These are phyloP conservation scores for Chalciporus sp. DNA, from an alignment of 1,284 basidiomycete species.

Conservation along the genomic window DNA sequence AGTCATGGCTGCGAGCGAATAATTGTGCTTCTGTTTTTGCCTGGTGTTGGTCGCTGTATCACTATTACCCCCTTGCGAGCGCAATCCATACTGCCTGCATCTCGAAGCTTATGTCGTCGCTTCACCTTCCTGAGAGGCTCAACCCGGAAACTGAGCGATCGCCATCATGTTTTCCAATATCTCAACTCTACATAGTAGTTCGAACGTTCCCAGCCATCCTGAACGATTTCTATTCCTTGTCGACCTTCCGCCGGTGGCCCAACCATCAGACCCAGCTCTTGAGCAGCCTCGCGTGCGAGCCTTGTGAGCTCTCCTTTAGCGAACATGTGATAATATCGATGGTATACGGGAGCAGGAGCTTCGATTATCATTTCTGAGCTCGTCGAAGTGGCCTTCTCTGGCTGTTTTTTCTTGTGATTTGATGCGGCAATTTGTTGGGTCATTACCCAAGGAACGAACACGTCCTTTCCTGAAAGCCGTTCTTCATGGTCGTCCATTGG, in stretches of 20 bases:
- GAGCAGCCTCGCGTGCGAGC: constrained; percentile 66
- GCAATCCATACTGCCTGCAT: constrained; percentile 26
- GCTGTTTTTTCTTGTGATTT: constrained; percentile 18
- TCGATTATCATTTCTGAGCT: constrained; percentile 1
- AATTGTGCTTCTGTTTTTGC: constrained; percentile 16
- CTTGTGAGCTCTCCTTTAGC: constrained; percentile 71
- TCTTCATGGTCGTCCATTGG: constrained; percentile 33
- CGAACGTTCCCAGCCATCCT: constrained; percentile 85
- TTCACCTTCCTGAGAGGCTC: background rate
- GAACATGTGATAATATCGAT: constrained; percentile 96
- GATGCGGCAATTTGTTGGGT: constrained; percentile 28
- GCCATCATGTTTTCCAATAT: constrained; percentile 51
- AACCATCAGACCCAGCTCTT: constrained; percentile 56
- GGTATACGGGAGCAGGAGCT: constrained; percentile 48
- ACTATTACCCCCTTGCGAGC: constrained; percentile 16
- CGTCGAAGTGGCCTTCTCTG: background rate
- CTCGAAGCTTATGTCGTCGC: background rate
- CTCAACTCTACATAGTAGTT: constrained; percentile 79
- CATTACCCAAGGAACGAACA: constrained; percentile 75
- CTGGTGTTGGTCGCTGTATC: constrained; percentile 27
- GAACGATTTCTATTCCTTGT: constrained; percentile 63
- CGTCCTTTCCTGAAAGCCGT: constrained; percentile 50
- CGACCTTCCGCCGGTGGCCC: constrained; percentile 34
- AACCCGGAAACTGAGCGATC: background rate
- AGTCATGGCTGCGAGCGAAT: constrained; percentile 41